These are phyloP conservation scores for Puccinia coronata DNA, from an alignment of 1,284 basidiomycete genomes.

Conservation along the genomic window DNA sequence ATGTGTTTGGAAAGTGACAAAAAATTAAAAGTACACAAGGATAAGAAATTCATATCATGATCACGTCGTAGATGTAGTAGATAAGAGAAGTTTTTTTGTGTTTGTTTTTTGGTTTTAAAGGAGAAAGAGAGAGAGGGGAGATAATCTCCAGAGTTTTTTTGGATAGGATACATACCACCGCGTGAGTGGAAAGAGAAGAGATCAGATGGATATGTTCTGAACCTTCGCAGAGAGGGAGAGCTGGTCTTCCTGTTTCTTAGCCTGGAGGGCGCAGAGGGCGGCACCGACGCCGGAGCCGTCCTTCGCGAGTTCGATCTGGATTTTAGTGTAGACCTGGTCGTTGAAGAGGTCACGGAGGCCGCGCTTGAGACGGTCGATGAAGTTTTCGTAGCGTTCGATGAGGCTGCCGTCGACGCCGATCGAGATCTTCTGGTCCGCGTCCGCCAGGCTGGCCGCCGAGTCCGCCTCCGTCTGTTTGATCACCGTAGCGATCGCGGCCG, in stretches of 20 bases:
- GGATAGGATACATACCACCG: no score
- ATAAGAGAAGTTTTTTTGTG: no score
- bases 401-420: slow-evolving; percentile 90
- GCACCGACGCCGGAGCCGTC: slow-evolving; percentile 96
- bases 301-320: slow-evolving; percentile 88
- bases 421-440: slow-evolving; percentile 63
- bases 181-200: no score
- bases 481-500: slow-evolving; percentile 80
- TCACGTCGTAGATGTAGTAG: no score
- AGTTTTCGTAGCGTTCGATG: slow-evolving; percentile 85
- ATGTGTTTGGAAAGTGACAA: no score
- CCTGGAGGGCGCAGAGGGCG: slow-evolving; percentile 61
- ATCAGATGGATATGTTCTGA: slow-evolving; percentile 19
- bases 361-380: slow-evolving; percentile 72
- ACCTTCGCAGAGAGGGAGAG: neutral
- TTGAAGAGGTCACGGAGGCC: slow-evolving; percentile 77
- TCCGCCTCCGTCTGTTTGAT: slow-evolving; percentile 72
- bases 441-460: slow-evolving; percentile 60
- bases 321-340: slow-evolving; percentile 71
- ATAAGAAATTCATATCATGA: no score
- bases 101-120: no score
- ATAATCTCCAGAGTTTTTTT: no score
- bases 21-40: no score
- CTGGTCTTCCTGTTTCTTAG: slow-evolving; percentile 44
- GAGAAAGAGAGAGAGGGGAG: no score